Evolutionary conservation across 2,329 filamentous ascomycete genomes (phyloP).

Genomic region (Zasmidium cellare): DNA sequence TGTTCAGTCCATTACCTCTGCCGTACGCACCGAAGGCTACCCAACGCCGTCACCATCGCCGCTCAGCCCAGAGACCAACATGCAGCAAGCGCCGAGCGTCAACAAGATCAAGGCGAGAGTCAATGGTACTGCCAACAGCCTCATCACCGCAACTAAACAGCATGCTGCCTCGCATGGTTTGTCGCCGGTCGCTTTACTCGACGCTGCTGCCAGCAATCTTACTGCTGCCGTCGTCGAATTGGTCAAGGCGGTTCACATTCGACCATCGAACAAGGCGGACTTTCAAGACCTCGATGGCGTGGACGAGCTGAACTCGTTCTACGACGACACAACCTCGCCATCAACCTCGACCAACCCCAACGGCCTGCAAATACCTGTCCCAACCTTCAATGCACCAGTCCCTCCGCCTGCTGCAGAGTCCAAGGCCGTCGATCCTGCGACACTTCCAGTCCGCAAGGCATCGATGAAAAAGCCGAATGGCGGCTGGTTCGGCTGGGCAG

Average conservation of each 20-base stretch:
- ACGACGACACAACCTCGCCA: constrained; percentile 20
- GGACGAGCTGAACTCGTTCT: constrained; percentile 25
- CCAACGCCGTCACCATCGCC: constrained; percentile 33
- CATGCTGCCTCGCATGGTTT: constrained; percentile 80
- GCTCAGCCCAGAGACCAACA: constrained; percentile 19
- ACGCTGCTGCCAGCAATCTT: constrained; percentile 89
- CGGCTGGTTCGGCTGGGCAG: constrained; percentile 27
- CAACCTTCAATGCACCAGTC: constrained; percentile 1
- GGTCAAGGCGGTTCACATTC: constrained; percentile 79
- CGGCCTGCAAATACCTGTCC: constrained; percentile 16
- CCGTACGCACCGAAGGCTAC: constrained; percentile 53
- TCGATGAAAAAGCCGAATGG: constrained; percentile 15
- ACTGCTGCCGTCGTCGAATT: constrained; percentile 84
- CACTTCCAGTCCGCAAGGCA: background rate
- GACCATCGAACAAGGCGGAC: constrained; percentile 37
- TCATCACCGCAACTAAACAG: constrained; percentile 94
- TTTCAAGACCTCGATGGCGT: constrained; percentile 24
- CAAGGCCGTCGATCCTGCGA: background rate
- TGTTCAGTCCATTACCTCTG: constrained; percentile 81
- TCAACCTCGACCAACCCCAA: constrained; percentile 4
- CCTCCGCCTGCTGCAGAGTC: constrained; percentile 1
- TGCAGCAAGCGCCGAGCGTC: constrained; percentile 40
- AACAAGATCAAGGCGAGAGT: constrained; percentile 69
- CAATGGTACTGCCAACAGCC: constrained; percentile 89
- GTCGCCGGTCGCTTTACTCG: constrained; percentile 87